Conservation (phyloP, 2,329 filamentous ascomycete species). For the Blastomyces parvus region DNA sequence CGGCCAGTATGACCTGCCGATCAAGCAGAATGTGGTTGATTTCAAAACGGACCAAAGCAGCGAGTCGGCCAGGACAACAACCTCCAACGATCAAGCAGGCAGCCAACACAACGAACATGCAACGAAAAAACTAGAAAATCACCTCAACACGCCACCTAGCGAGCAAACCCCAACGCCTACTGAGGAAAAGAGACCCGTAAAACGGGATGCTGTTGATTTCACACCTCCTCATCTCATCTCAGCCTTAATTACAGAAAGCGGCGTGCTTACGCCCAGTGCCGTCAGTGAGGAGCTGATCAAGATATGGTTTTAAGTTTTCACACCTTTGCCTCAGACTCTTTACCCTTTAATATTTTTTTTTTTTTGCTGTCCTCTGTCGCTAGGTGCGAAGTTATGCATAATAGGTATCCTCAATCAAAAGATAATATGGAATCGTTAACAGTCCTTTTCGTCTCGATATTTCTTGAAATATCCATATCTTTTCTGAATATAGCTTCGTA, state of each 20-base stretch:
- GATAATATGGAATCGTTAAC: neutral
- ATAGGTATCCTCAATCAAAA: neutral
- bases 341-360: neutral
- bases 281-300: slow-evolving; percentile 60
- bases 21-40: slow-evolving; percentile 67
- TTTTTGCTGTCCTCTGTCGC: neutral
- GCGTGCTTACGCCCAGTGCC: slow-evolving; percentile 53
- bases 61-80: slow-evolving; percentile 9
- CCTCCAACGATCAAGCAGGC: neutral
- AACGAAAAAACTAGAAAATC: slow-evolving; percentile 13
- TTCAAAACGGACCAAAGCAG: slow-evolving; percentile 51
- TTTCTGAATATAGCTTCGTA: neutral
- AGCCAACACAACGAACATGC: neutral
- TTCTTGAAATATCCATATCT: neutral
- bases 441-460: neutral
- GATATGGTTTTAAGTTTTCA: slow-evolving; percentile 41
- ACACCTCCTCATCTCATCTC: slow-evolving; percentile 53
- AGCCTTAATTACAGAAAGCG: slow-evolving; percentile 55
- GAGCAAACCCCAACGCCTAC: slow-evolving; percentile 9
- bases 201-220: slow-evolving; percentile 35
- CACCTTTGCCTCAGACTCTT: neutral
- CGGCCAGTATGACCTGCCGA: slow-evolving; percentile 69
- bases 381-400: neutral
- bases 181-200: slow-evolving; percentile 5
- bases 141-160: slow-evolving; percentile 15